These are phyloP conservation scores for Solanum verrucosum DNA, from an alignment of 257 asterid genomes.

Conservation along the genomic window DNA sequence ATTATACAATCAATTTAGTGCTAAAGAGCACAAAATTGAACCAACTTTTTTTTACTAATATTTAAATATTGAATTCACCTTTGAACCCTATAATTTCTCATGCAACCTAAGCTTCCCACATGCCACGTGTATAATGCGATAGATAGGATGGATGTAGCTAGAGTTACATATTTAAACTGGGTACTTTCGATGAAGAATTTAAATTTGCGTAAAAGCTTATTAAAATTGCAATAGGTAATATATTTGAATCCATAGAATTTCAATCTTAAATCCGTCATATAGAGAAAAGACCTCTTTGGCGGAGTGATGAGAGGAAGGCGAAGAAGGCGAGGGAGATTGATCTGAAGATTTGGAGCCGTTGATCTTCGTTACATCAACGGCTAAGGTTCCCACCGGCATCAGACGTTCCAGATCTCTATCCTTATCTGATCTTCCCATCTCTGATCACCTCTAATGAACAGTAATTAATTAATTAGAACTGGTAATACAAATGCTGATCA, in stretches of 20 bases:
- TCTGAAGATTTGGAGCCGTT: neutral
- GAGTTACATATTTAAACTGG: rapidly evolving
- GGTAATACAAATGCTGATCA: neutral
- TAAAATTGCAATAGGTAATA: neutral
- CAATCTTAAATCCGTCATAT: neutral
- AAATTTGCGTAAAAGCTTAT: neutral
- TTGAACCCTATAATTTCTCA: neutral
- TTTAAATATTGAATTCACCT: neutral
- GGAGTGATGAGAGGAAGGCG: neutral
- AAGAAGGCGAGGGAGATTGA: neutral
- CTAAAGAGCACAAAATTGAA: neutral
- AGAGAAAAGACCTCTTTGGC: constrained; percentile 10
- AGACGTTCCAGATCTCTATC: constrained; percentile 14
- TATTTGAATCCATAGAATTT: neutral
- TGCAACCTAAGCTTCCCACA: neutral
- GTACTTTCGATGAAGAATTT: neutral
- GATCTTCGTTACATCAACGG: neutral
- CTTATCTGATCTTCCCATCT: constrained; percentile 1
- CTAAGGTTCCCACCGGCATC: constrained; percentile 1
- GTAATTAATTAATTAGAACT: neutral
- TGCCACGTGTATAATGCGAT: neutral
- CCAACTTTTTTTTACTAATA: neutral
- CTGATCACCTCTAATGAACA: neutral
- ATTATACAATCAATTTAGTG: neutral
- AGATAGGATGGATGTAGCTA: neutral